Percentiles rank a stretch among this genome's conserved stretches.
Evolutionary conservation across 768 basidiomycete genomes (phyloP).

Genomic region (Russula ochroleuca): DNA sequence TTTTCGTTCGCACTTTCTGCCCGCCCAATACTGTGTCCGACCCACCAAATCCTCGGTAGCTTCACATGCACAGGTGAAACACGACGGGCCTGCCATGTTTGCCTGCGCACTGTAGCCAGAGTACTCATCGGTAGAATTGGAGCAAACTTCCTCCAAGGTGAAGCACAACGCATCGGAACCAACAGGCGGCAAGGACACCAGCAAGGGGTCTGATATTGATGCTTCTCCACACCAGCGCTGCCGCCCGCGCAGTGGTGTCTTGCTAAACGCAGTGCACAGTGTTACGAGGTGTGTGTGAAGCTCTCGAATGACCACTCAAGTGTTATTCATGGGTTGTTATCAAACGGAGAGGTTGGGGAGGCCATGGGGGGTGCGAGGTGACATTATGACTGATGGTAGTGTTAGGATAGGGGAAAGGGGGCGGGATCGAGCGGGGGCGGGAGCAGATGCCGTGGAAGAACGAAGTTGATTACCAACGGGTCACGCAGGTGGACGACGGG

Average conservation of each 20-base stretch:
- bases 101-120: constrained; percentile 66
- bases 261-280: no score
- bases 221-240: constrained; percentile 33
- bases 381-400: no score
- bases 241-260: constrained; percentile 13
- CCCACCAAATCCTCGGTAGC: constrained; percentile 49
- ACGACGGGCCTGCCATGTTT: constrained; percentile 52
- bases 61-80: constrained; percentile 46
- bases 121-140: constrained; percentile 58
- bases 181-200: constrained; percentile 49
- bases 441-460: no score
- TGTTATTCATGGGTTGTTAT: no score
- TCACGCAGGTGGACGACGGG: no score
- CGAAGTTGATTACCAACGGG: no score
- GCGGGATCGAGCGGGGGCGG: no score
- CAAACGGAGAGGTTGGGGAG: no score
- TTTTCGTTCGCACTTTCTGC: constrained; percentile 69
- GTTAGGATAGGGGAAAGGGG: no score
- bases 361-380: no score
- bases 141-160: constrained; percentile 49
- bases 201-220: constrained; percentile 42
- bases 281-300: no score
- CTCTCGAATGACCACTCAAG: no score
- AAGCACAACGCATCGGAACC: constrained; percentile 62
- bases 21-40: constrained; percentile 69